Conservation (phyloP, 2,329 filamentous ascomycete species). For the Myriosclerotinia duriaeana region DNA sequence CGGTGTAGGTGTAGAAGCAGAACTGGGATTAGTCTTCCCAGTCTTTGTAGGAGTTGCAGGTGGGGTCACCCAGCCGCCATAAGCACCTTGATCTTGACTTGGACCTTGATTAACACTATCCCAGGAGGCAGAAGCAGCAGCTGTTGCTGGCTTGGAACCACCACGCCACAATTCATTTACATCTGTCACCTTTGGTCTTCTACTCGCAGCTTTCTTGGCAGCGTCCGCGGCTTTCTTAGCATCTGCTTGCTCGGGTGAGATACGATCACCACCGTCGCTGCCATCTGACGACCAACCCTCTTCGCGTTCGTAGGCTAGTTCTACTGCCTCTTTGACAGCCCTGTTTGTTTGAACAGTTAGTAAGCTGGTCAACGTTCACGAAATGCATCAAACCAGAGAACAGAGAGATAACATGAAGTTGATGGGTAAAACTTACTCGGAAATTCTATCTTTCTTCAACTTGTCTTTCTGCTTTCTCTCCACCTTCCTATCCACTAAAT, state of each 20-base stretch:
- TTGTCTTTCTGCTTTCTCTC: constrained; percentile 25
- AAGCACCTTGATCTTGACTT: neutral
- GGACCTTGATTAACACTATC: neutral
- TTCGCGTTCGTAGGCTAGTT: constrained; percentile 15
- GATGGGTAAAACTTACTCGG: constrained; percentile 26
- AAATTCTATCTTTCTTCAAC: constrained; percentile 29
- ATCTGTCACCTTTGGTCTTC: constrained; percentile 5
- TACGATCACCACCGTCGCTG: constrained; percentile 23
- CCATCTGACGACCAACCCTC: constrained; percentile 24
- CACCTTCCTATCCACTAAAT: constrained; percentile 31
- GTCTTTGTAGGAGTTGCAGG: neutral
- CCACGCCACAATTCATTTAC: neutral
- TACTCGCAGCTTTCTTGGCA: neutral
- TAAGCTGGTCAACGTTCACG: neutral
- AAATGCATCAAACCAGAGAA: neutral
- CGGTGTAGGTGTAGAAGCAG: neutral
- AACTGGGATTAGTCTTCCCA: neutral
- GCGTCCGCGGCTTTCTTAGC: constrained; percentile 15
- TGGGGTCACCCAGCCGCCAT: neutral
- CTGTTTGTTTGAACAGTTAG: constrained; percentile 1
- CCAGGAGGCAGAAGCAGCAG: neutral
- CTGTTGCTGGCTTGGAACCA: neutral
- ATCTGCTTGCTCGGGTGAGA: neutral
- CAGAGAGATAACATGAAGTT: neutral
- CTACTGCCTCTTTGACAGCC: constrained; percentile 18